Evolutionary conservation across 83 land plant genomes (phyloP).

Genomic region (Diphasiastrum complanatum): DNA sequence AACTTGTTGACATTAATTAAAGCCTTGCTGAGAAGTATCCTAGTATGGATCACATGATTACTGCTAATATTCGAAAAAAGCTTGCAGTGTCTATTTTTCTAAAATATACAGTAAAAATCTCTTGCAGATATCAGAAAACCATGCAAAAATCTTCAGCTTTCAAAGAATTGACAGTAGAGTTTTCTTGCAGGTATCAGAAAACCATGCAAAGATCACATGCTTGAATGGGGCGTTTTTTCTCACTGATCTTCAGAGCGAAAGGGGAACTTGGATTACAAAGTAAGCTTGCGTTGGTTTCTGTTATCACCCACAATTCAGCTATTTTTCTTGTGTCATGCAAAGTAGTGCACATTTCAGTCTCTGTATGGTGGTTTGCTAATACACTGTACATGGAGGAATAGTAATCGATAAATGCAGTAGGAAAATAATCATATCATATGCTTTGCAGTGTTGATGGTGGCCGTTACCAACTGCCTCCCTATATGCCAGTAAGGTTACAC

Average conservation of each 20-base stretch:
- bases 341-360: not conserved
- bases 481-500: constrained; percentile 25
- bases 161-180: constrained; percentile 14
- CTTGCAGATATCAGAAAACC: too few relatives aligned
- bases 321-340: not conserved
- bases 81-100: too few relatives aligned
- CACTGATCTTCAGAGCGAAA: constrained; percentile 27
- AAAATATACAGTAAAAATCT: too few relatives aligned
- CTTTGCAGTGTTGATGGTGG: constrained; percentile 33
- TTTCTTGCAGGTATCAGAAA: constrained; percentile 28
- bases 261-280: constrained; percentile 40
- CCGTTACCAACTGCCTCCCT: constrained; percentile 22
- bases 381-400: too few relatives aligned
- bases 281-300: not conserved
- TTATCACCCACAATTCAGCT: not conserved
- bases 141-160: not conserved
- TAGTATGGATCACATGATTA: too few relatives aligned
- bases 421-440: not conserved
- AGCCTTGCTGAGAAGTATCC: too few relatives aligned
- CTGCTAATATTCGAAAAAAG: too few relatives aligned
- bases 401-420: not conserved
- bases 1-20: too few relatives aligned
- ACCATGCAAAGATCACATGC: constrained; percentile 28
- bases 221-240: constrained; percentile 30
- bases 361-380: not conserved